A percentile compares a stretch with the other conserved stretches of the same genome.
Evolutionary conservation across 345 rosid species (phyloP).

Genomic region (Dimocarpus longan): DNA sequence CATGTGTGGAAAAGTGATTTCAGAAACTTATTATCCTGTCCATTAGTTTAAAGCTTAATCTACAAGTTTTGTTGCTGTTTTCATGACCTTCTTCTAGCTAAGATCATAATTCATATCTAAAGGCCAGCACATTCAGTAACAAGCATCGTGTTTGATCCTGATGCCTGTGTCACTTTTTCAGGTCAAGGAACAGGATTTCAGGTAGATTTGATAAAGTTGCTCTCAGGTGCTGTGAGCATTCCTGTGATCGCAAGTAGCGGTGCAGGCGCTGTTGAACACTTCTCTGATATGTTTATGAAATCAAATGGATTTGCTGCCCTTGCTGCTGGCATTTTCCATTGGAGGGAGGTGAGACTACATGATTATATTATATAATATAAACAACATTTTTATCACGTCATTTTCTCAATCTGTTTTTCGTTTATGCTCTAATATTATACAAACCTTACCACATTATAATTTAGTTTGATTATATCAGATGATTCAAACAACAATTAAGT

Average conservation of each 20-base stretch:
- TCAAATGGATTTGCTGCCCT: slow-evolving; percentile 94
- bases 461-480: no score
- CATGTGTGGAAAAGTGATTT: not conserved
- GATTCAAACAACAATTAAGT: no score
- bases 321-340: slow-evolving; percentile 97
- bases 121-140: not conserved
- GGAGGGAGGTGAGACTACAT: slow-evolving; percentile 66
- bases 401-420: not conserved
- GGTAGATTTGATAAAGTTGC: slow-evolving; percentile 68
- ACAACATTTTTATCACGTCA: not conserved
- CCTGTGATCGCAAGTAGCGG: slow-evolving; percentile 60
- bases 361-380: no score
- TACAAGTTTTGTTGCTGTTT: not conserved
- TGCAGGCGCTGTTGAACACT: no score
- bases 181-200: slow-evolving; percentile 98
- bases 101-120: not conserved
- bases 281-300: slow-evolving; percentile 64
- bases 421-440: not conserved
- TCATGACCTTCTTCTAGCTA: not conserved
- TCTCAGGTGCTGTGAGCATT: slow-evolving; percentile 85
- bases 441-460: no score
- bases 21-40: not conserved
- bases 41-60: not conserved
- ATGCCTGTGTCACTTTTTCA: slow-evolving; percentile 34
- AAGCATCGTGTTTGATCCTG: not conserved